Evolutionary conservation across 169 alveolate species (phyloP).

Genomic region (Neospora caninum): DNA sequence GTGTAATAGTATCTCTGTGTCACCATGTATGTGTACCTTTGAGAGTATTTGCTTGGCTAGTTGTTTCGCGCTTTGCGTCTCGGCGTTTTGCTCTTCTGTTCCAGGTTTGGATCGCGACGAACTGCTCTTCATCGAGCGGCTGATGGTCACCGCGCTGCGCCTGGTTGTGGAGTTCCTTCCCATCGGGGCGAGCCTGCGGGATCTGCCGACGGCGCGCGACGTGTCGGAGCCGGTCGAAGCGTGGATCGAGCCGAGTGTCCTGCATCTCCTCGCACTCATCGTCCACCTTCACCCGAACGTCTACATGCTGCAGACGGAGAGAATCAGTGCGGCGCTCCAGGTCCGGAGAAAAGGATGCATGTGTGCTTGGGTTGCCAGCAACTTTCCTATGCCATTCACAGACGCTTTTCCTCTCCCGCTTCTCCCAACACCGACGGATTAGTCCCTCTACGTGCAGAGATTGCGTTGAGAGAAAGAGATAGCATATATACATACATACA

Average conservation of each 20-base stretch:
- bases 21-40: background rate
- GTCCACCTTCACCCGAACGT: constrained; percentile 67
- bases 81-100: background rate
- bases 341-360: background rate
- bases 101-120: constrained; percentile 28
- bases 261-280: constrained; percentile 44
- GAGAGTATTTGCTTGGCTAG: background rate
- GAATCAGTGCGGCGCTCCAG: constrained; percentile 36
- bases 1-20: constrained; percentile 2
- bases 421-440: too few relatives aligned
- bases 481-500: background rate
- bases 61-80: background rate
- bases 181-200: background rate
- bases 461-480: too few relatives aligned
- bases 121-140: constrained; percentile 66
- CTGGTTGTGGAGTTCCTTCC: constrained; percentile 24
- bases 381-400: background rate
- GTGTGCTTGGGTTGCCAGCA: background rate
- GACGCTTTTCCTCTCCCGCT: background rate
- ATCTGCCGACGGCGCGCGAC: background rate
- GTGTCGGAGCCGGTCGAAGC: background rate
- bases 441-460: too few relatives aligned
- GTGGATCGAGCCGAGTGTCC: constrained; percentile 31
- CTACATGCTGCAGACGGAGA: constrained; percentile 59
- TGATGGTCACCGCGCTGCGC: constrained; percentile 55